Percentiles rank a stretch among this genome's conserved stretches.
phyloP scores from a whole-genome alignment of 2,329 filamentous ascomycete species.

The Apiospora hydei region DNA sequence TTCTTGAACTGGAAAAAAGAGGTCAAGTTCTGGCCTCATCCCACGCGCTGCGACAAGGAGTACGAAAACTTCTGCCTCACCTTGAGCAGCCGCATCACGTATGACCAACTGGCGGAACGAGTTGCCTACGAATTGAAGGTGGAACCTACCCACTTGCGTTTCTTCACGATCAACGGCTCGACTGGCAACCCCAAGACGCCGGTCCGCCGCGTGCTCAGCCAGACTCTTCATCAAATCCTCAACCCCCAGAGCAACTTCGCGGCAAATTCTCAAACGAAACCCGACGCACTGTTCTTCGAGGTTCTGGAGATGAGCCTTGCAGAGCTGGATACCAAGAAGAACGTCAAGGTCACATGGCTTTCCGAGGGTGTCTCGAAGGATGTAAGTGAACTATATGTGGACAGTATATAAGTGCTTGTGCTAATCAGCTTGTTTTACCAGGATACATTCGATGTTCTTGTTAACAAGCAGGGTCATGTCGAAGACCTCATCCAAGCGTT shows the following conservation, averaged over 20 bases:
- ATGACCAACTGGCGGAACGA: constrained; percentile 85
- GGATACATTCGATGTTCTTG: constrained; percentile 83
- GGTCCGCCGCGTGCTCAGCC: constrained; percentile 75
- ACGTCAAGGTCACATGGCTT: constrained; percentile 81
- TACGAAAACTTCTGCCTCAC: constrained; percentile 76
- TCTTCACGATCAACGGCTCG: constrained; percentile 82
- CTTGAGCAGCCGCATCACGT: constrained; percentile 86
- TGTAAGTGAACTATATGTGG: constrained; percentile 53
- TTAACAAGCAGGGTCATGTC: constrained; percentile 84
- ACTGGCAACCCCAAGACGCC: constrained; percentile 79
- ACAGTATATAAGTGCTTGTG: not conserved
- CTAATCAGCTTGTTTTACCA: constrained; percentile 42
- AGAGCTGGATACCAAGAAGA: constrained; percentile 93
- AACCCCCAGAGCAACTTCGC: constrained; percentile 76
- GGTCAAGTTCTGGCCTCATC: constrained; percentile 78
- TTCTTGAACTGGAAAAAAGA: constrained; percentile 85
- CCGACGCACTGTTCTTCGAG: constrained; percentile 89
- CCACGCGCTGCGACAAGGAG: constrained; percentile 59
- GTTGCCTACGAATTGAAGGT: constrained; percentile 80
- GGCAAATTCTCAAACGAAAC: constrained; percentile 72
- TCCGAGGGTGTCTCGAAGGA: constrained; percentile 93
- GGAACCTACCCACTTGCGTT: constrained; percentile 86
- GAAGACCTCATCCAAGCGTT: constrained; percentile 79
- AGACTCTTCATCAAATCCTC: constrained; percentile 81
- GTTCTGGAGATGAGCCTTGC: constrained; percentile 92